phyloP scores from a whole-genome alignment of 495 filamentous ascomycete genomes.

The Hypomontagnella monticulosa region DNA sequence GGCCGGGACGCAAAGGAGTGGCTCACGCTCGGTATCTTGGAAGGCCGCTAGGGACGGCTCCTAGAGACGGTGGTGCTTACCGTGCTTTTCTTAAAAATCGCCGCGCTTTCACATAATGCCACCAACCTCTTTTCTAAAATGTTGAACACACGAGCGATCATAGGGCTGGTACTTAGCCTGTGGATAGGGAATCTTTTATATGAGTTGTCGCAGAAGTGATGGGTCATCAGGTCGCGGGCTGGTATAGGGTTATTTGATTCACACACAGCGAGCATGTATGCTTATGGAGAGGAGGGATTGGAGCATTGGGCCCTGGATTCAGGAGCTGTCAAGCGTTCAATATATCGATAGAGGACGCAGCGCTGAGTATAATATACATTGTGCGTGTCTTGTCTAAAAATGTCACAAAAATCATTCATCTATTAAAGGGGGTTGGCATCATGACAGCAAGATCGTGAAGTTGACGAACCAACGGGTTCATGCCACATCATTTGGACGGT shows the following conservation, averaged over 20 bases:
- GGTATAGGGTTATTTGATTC: neutral
- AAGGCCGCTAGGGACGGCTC: conserved; percentile 31
- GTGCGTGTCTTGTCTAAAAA: too few species aligned
- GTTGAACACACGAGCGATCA: conserved; percentile 11
- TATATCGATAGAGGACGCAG: too few species aligned
- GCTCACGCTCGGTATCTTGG: conserved; percentile 57
- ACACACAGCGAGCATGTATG: too few species aligned
- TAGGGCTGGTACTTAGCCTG: neutral
- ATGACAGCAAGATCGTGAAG: too few species aligned
- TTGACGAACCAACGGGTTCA: too few species aligned
- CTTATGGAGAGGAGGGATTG: too few species aligned
- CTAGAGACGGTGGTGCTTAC: conserved; percentile 37
- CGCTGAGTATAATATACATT: too few species aligned
- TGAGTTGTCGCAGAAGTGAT: neutral
- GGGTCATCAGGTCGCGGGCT: neutral
- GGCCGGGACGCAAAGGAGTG: conserved; percentile 66
- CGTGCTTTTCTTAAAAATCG: conserved; percentile 25
- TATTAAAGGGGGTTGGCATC: too few species aligned
- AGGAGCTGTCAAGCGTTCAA: too few species aligned
- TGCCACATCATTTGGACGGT: too few species aligned
- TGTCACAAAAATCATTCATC: too few species aligned
- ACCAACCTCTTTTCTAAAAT: conserved; percentile 18
- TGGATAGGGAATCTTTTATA: neutral
- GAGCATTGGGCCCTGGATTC: too few species aligned
- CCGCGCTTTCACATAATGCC: conserved; percentile 16